Base-by-base conservation (phyloP, 352 stramenopile genomes). In the Globisporangium echinulatum region DNA sequence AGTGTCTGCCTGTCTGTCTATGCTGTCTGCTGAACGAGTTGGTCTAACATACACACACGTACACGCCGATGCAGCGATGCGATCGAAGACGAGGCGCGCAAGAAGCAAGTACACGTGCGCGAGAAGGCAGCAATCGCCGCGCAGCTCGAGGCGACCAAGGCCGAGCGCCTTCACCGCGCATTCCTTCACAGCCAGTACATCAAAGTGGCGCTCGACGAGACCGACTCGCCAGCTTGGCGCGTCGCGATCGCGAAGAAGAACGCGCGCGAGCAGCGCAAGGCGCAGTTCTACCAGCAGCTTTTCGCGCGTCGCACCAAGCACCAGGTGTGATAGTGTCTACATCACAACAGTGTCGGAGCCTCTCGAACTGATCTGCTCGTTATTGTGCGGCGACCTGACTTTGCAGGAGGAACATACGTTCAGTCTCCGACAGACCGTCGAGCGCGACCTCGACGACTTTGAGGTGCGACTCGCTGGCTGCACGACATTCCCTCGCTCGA, bases 111-210 rank as follows among this genome's bases (percentile, higher is more conserved):
- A 4, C 74, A 86, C 52, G 44, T 73, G 1, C 56, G 52, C 7
- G 55, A 59, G 15, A 71, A 84, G 52, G 57, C 59, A 4, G 66
- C 70, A 9, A 58, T 82, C 37, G 68, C 59, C 48, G 69, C 77
- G 19, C 33, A 74, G 13, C 64, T 93, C 4, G 76, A 86, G 52
- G 49, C 59, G 33, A 88, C 76, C 2, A 88, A 87, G 46, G 79
- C 80, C 8, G 81, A 91, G 64, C 76, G 84, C 53, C 60, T 90
- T 11, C 84, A 90, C 64, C 68, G 67, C 7, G 78, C 78, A 5
- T 88, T 83, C 51, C 73, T 90, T 40, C 76, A 89, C 55, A 88
- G 74, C 44, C 70, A 81, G 43, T 91, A 79, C 43, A 89, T 90
- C 61, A 88, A 89, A 53, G 79, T 81, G 52, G 75, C 75, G 8